A percentile compares a stretch with the other conserved stretches of the same genome.
These are phyloP conservation scores for Pichia inconspicua DNA, from an alignment of 1,139 yeast species.

Conservation along the genomic window DNA sequence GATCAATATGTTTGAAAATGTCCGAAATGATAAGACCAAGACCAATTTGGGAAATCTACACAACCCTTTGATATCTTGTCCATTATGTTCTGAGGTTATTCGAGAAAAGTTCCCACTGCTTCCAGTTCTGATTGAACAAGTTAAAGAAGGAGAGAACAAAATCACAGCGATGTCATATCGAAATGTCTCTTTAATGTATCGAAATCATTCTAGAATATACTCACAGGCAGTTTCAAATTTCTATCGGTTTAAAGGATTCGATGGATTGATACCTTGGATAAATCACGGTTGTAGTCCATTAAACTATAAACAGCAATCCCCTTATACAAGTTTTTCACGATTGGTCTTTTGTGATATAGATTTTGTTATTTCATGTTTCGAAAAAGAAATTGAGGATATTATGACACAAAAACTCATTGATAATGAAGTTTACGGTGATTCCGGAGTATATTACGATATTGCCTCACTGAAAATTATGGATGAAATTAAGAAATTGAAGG, in stretches of 20 bases:
- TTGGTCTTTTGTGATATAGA: constrained; percentile 56
- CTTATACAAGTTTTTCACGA: constrained; percentile 42
- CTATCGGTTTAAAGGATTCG: constrained; percentile 15
- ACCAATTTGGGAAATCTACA: constrained; percentile 11
- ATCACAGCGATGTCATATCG: constrained; percentile 43
- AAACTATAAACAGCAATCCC: constrained; percentile 18
- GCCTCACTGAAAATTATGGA: constrained; percentile 52
- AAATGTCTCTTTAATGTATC: constrained; percentile 61
- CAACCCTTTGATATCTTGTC: constrained; percentile 41
- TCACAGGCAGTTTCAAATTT: constrained; percentile 48
- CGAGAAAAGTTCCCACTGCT: constrained; percentile 46
- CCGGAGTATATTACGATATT: constrained; percentile 45
- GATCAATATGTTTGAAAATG: constrained; percentile 57
- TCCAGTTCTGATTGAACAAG: constrained; percentile 55
- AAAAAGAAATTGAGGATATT: constrained; percentile 48
- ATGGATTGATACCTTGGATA: constrained; percentile 38
- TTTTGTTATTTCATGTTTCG: constrained; percentile 47
- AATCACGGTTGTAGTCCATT: constrained; percentile 18
- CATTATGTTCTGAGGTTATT: constrained; percentile 69
- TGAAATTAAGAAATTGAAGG: constrained; percentile 29
- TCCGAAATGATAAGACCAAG: constrained; percentile 13
- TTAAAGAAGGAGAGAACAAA: constrained; percentile 58
- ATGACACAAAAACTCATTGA: constrained; percentile 46
- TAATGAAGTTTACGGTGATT: constrained; percentile 49
- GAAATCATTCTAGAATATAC: constrained; percentile 52